These are phyloP conservation scores for Aspergillus quadrilineatus DNA, from an alignment of 2,329 filamentous ascomycete species.

Conservation along the genomic window DNA sequence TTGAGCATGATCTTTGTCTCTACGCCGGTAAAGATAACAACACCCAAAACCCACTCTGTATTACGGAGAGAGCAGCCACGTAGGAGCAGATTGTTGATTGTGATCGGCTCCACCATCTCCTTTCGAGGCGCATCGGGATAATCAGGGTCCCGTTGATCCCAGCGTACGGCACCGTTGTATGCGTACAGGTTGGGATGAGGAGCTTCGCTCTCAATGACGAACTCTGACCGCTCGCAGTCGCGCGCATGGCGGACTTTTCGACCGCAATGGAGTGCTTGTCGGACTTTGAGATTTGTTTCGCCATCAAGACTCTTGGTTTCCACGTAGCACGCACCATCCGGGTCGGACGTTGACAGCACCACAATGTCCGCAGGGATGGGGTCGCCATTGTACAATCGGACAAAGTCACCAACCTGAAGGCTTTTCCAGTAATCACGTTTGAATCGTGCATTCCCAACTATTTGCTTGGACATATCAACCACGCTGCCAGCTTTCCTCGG, in stretches of 20 bases:
- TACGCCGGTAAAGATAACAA: conserved; percentile 90
- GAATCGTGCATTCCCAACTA: conserved; percentile 74
- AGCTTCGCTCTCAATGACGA: conserved; percentile 83
- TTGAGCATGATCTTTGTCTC: conserved; percentile 99
- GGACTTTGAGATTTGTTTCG: conserved; percentile 95
- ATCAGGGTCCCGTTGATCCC: conserved; percentile 70
- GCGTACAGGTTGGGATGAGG: conserved; percentile 94
- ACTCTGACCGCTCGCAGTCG: conserved; percentile 87
- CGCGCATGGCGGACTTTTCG: conserved; percentile 80
- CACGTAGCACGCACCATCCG: conserved; percentile 92
- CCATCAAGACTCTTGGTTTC: conserved; percentile 98
- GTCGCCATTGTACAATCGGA: conserved; percentile 94
- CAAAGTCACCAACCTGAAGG: conserved; percentile 90
- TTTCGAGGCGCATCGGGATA: conserved; percentile 62
- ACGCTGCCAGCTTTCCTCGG: conserved; percentile 62
- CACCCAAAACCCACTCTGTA: conserved; percentile 90
- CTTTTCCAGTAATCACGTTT: conserved; percentile 95
- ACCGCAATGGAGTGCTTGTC: conserved; percentile 83
- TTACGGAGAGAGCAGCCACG: conserved; percentile 92
- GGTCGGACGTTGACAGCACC: conserved; percentile 87
- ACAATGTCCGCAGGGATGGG: conserved; percentile 92
- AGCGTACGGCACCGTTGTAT: conserved; percentile 86
- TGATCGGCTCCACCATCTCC: conserved; percentile 87
- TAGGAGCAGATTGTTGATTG: conserved; percentile 91
- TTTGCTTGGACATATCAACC: conserved; percentile 67